Evolutionary conservation across 805 yeast species (phyloP).

Genomic region (Maudiozyma pseudohumilis): DNA sequence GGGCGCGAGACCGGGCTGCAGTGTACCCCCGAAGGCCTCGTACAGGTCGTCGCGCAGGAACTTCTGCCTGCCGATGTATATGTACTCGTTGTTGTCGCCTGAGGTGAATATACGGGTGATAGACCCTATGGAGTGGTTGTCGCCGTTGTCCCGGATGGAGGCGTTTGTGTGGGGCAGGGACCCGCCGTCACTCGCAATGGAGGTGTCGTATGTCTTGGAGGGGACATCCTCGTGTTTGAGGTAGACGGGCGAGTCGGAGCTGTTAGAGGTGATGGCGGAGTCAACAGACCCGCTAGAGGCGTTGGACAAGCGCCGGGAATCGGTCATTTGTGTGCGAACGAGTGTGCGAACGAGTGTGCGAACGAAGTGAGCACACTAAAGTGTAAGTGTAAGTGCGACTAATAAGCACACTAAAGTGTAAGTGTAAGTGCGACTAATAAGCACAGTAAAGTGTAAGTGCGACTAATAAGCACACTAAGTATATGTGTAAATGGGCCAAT

Average conservation of each 20-base stretch:
- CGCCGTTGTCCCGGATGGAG: background rate
- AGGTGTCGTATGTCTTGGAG: slow-evolving; percentile 1
- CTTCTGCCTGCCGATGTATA: slow-evolving; percentile 62
- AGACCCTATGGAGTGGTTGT: slow-evolving; percentile 3
- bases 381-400: too few species aligned
- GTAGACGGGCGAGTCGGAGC: background rate
- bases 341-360: too few species aligned
- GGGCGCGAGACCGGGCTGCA: slow-evolving; percentile 56
- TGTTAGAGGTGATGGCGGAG: background rate
- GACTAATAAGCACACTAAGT: too few species aligned
- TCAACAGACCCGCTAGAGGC: too few species aligned
- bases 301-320: too few species aligned
- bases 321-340: too few species aligned
- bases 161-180: background rate
- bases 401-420: too few species aligned
- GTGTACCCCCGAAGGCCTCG: slow-evolving; percentile 73
- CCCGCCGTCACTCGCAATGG: slow-evolving; percentile 8
- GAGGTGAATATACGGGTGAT: slow-evolving; percentile 25
- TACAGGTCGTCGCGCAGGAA: slow-evolving; percentile 51
- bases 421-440: too few species aligned
- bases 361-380: too few species aligned
- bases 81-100: slow-evolving; percentile 49
- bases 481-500: too few species aligned
- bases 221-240: slow-evolving; percentile 2
- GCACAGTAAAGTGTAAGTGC: too few species aligned